Evolutionary conservation across 306 rosid species (phyloP).

Genomic region (Glycine latifolia): DNA sequence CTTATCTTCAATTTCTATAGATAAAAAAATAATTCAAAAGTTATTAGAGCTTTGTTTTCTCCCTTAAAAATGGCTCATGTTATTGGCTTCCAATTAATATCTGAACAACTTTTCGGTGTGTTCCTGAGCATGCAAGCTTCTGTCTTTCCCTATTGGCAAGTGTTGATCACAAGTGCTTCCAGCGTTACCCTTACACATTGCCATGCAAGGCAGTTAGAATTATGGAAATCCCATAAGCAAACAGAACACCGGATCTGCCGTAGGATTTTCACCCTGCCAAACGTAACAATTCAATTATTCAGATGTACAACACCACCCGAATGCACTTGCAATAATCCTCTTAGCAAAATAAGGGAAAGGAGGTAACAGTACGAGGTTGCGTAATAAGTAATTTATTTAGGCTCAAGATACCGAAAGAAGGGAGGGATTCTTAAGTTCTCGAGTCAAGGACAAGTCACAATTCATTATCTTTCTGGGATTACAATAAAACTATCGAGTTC

Average conservation of each 20-base stretch:
- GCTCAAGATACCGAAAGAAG: constrained; percentile 8
- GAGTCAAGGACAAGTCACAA: background rate
- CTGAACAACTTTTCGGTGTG: background rate
- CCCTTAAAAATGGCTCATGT: background rate
- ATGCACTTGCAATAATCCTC: background rate
- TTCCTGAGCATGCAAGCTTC: constrained; percentile 1
- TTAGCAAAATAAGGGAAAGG: background rate
- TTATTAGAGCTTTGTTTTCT: background rate
- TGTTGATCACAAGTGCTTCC: background rate
- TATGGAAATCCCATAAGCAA: constrained; percentile 6
- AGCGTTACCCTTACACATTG: constrained; percentile 23
- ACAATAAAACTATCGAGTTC: background rate
- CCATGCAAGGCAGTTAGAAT: constrained; percentile 34
- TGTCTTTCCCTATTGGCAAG: constrained; percentile 26
- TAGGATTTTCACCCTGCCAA: constrained; percentile 27
- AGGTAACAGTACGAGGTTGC: background rate
- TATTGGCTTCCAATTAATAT: background rate
- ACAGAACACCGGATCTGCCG: background rate
- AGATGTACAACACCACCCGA: background rate
- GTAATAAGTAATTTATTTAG: constrained; percentile 23
- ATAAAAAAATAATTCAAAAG: background rate
- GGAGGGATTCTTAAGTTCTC: background rate
- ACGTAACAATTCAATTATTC: constrained; percentile 28
- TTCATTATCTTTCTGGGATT: background rate
- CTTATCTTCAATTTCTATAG: too few species aligned